A percentile compares a stretch with the other conserved stretches of the same genome.
Evolutionary conservation across 1,284 basidiomycete genomes (phyloP).

Genomic region (Apiotrichum akiyoshidainum): DNA sequence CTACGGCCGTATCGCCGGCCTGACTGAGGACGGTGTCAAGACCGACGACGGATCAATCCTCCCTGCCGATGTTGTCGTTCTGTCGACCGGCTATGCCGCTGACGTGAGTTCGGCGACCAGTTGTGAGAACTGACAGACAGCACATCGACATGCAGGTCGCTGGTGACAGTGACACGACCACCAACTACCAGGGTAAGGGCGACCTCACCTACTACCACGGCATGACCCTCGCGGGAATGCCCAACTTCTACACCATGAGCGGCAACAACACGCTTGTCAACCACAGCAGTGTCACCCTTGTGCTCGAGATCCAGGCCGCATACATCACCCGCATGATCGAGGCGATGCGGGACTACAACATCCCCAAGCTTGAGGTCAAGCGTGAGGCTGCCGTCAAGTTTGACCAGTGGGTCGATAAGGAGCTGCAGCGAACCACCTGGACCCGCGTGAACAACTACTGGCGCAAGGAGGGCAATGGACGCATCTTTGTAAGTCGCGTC

Average conservation of each 20-base stretch:
- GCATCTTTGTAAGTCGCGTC: constrained; percentile 13
- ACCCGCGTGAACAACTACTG: constrained; percentile 20
- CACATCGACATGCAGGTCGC: constrained; percentile 20
- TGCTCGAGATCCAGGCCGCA: constrained; percentile 21
- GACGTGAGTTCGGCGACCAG: constrained; percentile 2
- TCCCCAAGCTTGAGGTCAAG: constrained; percentile 21
- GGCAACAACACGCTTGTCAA: constrained; percentile 34
- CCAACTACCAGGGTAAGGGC: constrained; percentile 13
- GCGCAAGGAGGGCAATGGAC: constrained; percentile 20
- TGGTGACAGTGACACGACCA: constrained; percentile 17
- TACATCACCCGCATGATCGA: constrained; percentile 17
- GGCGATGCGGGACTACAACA: constrained; percentile 18
- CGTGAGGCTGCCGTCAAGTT: constrained; percentile 14
- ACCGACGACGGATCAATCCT: constrained; percentile 18
- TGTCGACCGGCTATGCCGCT: constrained; percentile 22
- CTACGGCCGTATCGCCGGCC: constrained; percentile 17
- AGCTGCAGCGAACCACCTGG: constrained; percentile 21
- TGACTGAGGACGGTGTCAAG: constrained; percentile 11
- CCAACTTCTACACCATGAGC: constrained; percentile 33
- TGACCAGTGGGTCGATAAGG: constrained; percentile 14
- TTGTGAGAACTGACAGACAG: not conserved
- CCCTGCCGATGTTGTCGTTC: constrained; percentile 20
- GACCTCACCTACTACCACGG: not conserved
- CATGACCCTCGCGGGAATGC: constrained; percentile 22
- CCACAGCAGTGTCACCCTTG: constrained; percentile 17